Evolutionary conservation across 1,139 yeast genomes (phyloP).

Genomic region (Saccharomycopsis phalli): DNA sequence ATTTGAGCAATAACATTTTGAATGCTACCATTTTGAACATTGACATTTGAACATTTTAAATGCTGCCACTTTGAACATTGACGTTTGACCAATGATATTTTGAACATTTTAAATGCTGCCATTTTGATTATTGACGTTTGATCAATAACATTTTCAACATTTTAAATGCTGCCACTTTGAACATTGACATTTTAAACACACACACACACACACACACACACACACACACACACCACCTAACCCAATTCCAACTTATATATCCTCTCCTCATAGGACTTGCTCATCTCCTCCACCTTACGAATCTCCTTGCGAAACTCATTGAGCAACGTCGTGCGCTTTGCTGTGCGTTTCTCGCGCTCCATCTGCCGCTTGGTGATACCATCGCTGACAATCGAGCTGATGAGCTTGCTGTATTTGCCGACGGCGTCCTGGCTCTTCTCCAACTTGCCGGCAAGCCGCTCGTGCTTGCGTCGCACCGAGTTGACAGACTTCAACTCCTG

Average conservation of each 20-base stretch:
- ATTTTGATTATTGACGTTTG: too few relatives aligned
- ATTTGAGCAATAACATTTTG: too few relatives aligned
- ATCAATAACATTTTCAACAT: too few relatives aligned
- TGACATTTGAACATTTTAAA: too few relatives aligned
- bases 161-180: too few relatives aligned
- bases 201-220: too few relatives aligned
- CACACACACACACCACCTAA: neutral
- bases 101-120: too few relatives aligned
- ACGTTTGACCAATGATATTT: too few relatives aligned
- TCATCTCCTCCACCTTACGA: constrained; percentile 21
- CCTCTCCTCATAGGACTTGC: constrained; percentile 1
- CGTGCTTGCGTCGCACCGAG: constrained; percentile 25
- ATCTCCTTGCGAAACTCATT: constrained; percentile 26
- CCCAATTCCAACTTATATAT: constrained; percentile 3
- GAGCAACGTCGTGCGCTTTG: constrained; percentile 24
- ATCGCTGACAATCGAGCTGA: constrained; percentile 26
- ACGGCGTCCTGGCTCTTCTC: constrained; percentile 27
- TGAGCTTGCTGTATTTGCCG: constrained; percentile 26
- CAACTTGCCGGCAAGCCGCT: constrained; percentile 28
- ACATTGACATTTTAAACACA: neutral
- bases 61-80: too few relatives aligned
- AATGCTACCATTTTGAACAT: too few relatives aligned
- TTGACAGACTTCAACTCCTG: constrained; percentile 23
- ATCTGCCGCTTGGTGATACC: constrained; percentile 26
- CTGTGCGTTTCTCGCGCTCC: constrained; percentile 27